Base-by-base conservation (phyloP, 148 eudicot species). In the Fagopyrum homotropicum region DNA sequence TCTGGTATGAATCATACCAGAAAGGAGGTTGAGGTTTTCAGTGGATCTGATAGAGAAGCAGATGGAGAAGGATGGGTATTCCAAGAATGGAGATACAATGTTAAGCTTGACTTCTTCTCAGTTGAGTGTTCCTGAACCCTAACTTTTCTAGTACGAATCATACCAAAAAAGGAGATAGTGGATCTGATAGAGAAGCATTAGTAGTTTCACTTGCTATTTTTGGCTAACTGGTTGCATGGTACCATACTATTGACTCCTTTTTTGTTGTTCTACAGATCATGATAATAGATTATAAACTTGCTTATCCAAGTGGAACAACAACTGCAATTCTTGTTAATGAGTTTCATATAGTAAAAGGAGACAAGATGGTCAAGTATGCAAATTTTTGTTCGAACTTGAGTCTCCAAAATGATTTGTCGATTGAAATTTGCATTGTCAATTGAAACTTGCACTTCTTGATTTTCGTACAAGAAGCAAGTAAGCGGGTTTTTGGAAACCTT, bases 271-370 rank as follows among this genome's bases (percentile, higher is more conserved):
- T 80, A 70, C 84, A 92, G 94, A 81, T 89, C 68, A 76, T 92
- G 82, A 89, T 92, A 45, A 79, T 92, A 3, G 97, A 90, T 76
- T 90, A 90, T 80, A 87, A 92, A 35, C 75, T 92, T 78, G 73
- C 84, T 43, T 92, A 79, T 81, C 93, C 97, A 76, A 90, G 82
- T 80, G 97, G 97, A 40, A 88, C 86, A 89, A 95, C 97, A 2
- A 90, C 95, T 75, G 93, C 93, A 46, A 90, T 90, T 79, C 95
- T 92, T 10, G 90, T 92, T 22, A 89, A 92, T 63, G 95, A 95
- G 60, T 90, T 92, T 72, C 97, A 92, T 50, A 72, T 81, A 26
- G 82, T 15, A 46, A 72, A 79, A 49, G 90, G 87, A 60, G 91
- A 86, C 81, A 76, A 90, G 76, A 81, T 75, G 80, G 93, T 91